phyloP scores from a whole-genome alignment of 495 filamentous ascomycete genomes.

The Chaetomidium leptoderma region DNA sequence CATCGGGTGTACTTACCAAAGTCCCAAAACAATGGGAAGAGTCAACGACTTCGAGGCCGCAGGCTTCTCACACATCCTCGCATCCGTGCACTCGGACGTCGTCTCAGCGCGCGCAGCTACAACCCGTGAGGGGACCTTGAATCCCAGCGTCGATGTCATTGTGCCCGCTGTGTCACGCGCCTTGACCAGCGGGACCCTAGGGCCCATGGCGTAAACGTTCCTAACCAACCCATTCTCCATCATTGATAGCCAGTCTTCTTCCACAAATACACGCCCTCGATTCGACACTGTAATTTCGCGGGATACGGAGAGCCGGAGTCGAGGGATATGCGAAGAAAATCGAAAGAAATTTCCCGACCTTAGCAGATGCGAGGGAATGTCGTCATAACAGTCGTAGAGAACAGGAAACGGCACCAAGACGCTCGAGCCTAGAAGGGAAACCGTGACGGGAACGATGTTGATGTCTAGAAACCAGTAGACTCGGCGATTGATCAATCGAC shows the following conservation, averaged over 20 bases:
- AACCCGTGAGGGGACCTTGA: constrained; percentile 21
- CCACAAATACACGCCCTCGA: constrained; percentile 4
- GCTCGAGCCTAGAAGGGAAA: background rate
- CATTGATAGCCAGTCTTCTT: constrained; percentile 13
- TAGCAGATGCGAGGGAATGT: constrained; percentile 17
- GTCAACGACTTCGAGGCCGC: constrained; percentile 55
- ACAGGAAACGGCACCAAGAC: background rate
- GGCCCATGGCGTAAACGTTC: constrained; percentile 26
- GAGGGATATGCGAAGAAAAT: background rate
- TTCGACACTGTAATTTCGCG: background rate
- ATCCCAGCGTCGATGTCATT: constrained; percentile 15
- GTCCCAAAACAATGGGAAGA: constrained; percentile 72
- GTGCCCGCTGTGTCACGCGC: constrained; percentile 9
- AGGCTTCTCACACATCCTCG: constrained; percentile 51
- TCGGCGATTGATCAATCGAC: background rate
- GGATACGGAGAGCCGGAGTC: background rate
- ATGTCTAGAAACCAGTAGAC: background rate
- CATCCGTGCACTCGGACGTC: constrained; percentile 19
- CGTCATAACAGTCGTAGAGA: constrained; percentile 34
- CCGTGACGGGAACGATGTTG: background rate
- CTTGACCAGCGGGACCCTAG: constrained; percentile 24
- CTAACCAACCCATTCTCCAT: constrained; percentile 30
- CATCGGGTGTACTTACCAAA: constrained; percentile 60
- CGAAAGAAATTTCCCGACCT: constrained; percentile 17
- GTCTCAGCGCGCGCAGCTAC: constrained; percentile 17